A percentile compares a stretch with the other conserved stretches of the same genome.
phyloP scores from a whole-genome alignment of 2,329 filamentous ascomycete genomes.

The Coleophoma crateriformis region DNA sequence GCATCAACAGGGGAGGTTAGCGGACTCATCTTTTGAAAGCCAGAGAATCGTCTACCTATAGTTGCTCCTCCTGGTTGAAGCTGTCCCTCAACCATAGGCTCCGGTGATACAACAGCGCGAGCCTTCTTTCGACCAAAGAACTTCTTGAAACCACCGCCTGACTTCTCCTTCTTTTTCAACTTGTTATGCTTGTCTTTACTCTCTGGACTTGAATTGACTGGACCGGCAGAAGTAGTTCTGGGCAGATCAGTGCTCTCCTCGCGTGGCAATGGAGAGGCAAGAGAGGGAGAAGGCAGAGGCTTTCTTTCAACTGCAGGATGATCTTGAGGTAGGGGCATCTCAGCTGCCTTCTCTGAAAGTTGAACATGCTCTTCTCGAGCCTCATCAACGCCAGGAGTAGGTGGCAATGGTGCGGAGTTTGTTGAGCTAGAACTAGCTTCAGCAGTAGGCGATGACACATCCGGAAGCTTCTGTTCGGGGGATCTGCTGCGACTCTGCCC shows the following conservation, averaged over 20 bases:
- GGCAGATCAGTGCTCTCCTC: slow-evolving; percentile 13
- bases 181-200: slow-evolving; percentile 42
- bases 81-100: slow-evolving; percentile 43
- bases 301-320: slow-evolving; percentile 14
- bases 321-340: slow-evolving; percentile 16
- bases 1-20: slow-evolving; percentile 9
- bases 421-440: slow-evolving; percentile 25
- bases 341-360: slow-evolving; percentile 30
- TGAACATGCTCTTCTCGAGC: slow-evolving; percentile 12
- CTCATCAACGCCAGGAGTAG: slow-evolving; percentile 13
- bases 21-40: slow-evolving; percentile 31
- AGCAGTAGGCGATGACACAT: slow-evolving; percentile 7
- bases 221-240: slow-evolving; percentile 16
- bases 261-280: slow-evolving; percentile 4
- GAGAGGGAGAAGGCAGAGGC: slow-evolving; percentile 2
- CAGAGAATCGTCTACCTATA: slow-evolving; percentile 33
- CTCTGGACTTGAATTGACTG: slow-evolving; percentile 34
- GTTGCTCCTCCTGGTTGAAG: slow-evolving; percentile 20
- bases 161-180: slow-evolving; percentile 38
- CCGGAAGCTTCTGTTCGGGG: slow-evolving; percentile 19
- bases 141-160: slow-evolving; percentile 46
- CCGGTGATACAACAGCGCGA: slow-evolving; percentile 44
- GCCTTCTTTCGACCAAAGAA: slow-evolving; percentile 61
- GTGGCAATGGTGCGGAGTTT: slow-evolving; percentile 11
- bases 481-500: slow-evolving; percentile 16